A percentile compares a stretch with the other conserved stretches of the same genome.
Evolutionary conservation across 2,329 filamentous ascomycete species (phyloP).

Genomic region (Colletotrichum spinosum): DNA sequence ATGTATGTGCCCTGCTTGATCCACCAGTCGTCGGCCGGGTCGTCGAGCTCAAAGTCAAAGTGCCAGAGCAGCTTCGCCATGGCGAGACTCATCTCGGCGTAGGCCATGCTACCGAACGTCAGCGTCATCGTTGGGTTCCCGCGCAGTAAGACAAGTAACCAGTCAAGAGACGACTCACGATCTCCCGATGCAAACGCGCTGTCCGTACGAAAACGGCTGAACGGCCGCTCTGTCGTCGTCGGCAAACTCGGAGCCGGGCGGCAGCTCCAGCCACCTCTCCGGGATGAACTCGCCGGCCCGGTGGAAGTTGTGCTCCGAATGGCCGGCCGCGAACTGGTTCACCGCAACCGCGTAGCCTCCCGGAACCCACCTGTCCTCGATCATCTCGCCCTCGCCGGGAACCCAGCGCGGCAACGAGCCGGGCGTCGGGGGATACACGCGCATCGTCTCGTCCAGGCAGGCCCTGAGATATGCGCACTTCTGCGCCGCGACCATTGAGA

Average conservation of each 20-base stretch:
- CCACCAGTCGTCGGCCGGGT: constrained; percentile 50
- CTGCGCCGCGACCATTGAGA: constrained; percentile 13
- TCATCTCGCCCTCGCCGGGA: constrained; percentile 4
- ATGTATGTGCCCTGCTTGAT: constrained; percentile 24
- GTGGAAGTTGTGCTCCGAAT: constrained; percentile 15
- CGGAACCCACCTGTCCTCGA: not conserved
- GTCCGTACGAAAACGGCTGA: constrained; percentile 60
- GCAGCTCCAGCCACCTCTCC: constrained; percentile 20
- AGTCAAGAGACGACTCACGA: constrained; percentile 51
- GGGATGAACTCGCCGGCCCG: constrained; percentile 9
- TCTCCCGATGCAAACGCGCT: constrained; percentile 61
- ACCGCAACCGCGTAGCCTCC: constrained; percentile 17
- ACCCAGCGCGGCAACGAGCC: constrained; percentile 10
- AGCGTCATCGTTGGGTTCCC: not conserved
- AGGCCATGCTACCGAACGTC: constrained; percentile 49
- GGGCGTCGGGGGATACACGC: constrained; percentile 12
- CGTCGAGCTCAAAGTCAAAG: constrained; percentile 55
- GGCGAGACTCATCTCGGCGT: constrained; percentile 61
- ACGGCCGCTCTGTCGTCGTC: constrained; percentile 34
- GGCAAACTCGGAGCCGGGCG: constrained; percentile 1
- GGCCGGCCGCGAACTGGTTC: constrained; percentile 5
- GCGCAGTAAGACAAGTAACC: not conserved
- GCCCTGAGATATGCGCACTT: constrained; percentile 13
- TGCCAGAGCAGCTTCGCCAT: constrained; percentile 56
- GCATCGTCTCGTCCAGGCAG: constrained; percentile 17